A percentile compares a stretch with the other conserved stretches of the same genome.
Evolutionary conservation across 116 monocot genomes (phyloP).

Genomic region (Papilionanthe hybrid): DNA sequence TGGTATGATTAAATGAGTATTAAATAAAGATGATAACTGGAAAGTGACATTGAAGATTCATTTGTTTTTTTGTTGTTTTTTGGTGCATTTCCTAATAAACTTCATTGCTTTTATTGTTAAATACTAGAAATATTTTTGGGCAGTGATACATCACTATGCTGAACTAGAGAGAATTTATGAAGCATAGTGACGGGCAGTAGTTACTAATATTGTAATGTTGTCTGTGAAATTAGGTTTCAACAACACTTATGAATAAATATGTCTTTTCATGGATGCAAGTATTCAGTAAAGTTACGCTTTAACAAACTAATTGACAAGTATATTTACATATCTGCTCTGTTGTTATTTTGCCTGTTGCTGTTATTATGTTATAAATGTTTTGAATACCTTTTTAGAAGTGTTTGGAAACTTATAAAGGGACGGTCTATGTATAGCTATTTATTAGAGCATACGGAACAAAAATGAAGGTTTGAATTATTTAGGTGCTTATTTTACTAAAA

Average conservation of each 20-base stretch:
- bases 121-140: not conserved
- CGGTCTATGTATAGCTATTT: not conserved
- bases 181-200: not conserved
- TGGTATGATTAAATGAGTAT: not conserved
- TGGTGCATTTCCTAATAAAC: not conserved
- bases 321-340: not conserved
- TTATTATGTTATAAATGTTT: not conserved
- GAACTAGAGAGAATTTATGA: not conserved
- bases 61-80: not conserved
- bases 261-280: not conserved
- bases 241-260: not conserved
- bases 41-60: not conserved
- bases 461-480: too few relatives aligned
- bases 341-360: not conserved
- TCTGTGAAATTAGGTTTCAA: too few relatives aligned
- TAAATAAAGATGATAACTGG: not conserved
- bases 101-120: not conserved
- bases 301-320: not conserved
- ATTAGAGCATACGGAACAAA: not conserved
- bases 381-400: not conserved
- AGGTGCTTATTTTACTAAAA: not conserved
- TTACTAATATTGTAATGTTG: not conserved
- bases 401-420: not conserved
- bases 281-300: not conserved
- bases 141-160: not conserved